Evolutionary conservation across 2,329 filamentous ascomycete genomes (phyloP).

Genomic region (Lecanicillium sp.): DNA sequence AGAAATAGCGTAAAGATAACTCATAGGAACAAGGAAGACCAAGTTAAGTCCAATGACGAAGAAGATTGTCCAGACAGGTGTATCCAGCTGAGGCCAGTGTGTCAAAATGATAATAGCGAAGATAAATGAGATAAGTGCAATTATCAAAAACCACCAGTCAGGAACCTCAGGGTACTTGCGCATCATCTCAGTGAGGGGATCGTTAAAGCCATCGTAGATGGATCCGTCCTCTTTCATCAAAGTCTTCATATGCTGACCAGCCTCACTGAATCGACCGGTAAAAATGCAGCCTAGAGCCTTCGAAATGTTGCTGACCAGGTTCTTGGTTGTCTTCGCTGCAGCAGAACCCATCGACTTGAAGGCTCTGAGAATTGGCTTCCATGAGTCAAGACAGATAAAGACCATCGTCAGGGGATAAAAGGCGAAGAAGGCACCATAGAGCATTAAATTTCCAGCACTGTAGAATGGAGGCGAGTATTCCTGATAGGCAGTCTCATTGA

Average conservation of each 20-base stretch:
- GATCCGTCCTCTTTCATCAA: constrained; percentile 27
- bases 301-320: constrained; percentile 10
- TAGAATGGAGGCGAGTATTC: constrained; percentile 26
- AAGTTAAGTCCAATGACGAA: too few species aligned
- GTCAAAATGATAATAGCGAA: constrained; percentile 24
- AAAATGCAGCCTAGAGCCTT: constrained; percentile 17
- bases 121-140: constrained; percentile 18
- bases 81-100: constrained; percentile 18
- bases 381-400: constrained; percentile 26
- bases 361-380: constrained; percentile 10
- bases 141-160: too few species aligned
- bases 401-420: constrained; percentile 26
- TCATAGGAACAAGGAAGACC: too few species aligned
- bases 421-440: constrained; percentile 23
- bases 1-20: constrained; percentile 32
- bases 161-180: constrained; percentile 33
- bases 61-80: too few species aligned
- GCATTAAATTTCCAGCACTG: constrained; percentile 21
- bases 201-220: constrained; percentile 33
- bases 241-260: constrained; percentile 22
- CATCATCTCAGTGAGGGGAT: constrained; percentile 36
- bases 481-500: constrained; percentile 27
- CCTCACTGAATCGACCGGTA: constrained; percentile 26
- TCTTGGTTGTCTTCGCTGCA: not conserved
- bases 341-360: constrained; percentile 1